These are phyloP conservation scores for Candida adriatica DNA, from an alignment of 805 yeast genomes.

Conservation along the genomic window DNA sequence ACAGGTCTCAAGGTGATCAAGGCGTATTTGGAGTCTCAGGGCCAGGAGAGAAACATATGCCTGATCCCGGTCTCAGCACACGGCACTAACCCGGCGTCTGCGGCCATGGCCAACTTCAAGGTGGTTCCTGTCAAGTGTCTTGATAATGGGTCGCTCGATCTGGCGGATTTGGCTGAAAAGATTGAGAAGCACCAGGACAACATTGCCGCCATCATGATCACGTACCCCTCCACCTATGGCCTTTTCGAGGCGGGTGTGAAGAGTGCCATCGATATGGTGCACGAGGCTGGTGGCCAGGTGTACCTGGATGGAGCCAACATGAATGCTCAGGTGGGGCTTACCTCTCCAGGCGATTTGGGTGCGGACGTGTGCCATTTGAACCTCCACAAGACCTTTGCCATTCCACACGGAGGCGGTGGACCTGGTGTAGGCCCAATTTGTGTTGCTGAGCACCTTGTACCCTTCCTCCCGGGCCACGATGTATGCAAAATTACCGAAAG, in stretches of 20 bases:
- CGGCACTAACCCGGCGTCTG: constrained; percentile 98
- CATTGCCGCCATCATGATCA: constrained; percentile 90
- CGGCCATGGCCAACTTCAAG: constrained; percentile 93
- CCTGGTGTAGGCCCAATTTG: constrained; percentile 99
- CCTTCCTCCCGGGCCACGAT: constrained; percentile 77
- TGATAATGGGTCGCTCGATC: constrained; percentile 77
- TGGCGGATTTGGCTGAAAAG: constrained; percentile 65
- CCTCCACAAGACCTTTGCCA: constrained; percentile 94
- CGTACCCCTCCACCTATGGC: constrained; percentile 97
- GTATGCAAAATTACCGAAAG: constrained; percentile 40
- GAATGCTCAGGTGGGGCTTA: constrained; percentile 98
- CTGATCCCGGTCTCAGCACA: constrained; percentile 96
- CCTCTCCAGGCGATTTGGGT: constrained; percentile 95
- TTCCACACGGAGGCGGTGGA: constrained; percentile 99
- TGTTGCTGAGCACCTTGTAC: constrained; percentile 73
- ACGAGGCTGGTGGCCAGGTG: constrained; percentile 86
- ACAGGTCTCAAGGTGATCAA: constrained; percentile 86
- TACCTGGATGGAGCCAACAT: constrained; percentile 98
- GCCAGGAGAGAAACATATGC: constrained; percentile 79
- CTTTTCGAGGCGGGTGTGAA: constrained; percentile 89
- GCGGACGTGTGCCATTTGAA: constrained; percentile 98
- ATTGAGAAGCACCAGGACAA: constrained; percentile 61
- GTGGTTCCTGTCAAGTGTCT: constrained; percentile 90
- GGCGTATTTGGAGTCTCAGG: constrained; percentile 63
- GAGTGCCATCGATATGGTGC: constrained; percentile 80